Evolutionary conservation across 208 protist species (phyloP).

Genomic region (Trypanosoma conorhini): DNA sequence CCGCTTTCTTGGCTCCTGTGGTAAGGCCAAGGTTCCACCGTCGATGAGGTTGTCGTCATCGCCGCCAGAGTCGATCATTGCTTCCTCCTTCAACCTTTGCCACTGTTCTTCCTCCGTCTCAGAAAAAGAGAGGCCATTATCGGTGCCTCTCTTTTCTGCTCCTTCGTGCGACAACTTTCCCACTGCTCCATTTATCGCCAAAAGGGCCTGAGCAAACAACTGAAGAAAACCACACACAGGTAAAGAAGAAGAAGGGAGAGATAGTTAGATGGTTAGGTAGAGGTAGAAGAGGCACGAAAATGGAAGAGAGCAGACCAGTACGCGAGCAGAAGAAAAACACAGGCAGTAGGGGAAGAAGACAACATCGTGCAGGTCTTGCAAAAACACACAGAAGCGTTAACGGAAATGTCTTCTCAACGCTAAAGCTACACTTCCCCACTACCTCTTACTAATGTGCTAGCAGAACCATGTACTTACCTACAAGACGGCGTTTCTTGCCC

Average conservation of each 20-base stretch:
- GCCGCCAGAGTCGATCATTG: slow-evolving; percentile 47
- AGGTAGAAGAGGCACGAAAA: not conserved
- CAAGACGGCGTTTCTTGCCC: not conserved
- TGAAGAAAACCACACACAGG: not conserved
- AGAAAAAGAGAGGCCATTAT: slow-evolving; percentile 7
- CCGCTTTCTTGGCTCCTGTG: slow-evolving; percentile 31
- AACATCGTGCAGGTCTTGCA: not conserved
- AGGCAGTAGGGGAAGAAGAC: not conserved
- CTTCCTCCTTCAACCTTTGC: slow-evolving; percentile 51
- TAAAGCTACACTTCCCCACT: not conserved
- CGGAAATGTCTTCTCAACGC: not conserved
- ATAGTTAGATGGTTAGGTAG: not conserved
- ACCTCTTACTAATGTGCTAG: not conserved
- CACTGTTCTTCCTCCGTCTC: slow-evolving; percentile 60
- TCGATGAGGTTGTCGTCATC: slow-evolving; percentile 31
- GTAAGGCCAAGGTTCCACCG: slow-evolving; percentile 13
- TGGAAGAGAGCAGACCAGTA: not conserved
- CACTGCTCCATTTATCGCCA: slow-evolving; percentile 20
- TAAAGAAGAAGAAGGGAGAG: not conserved
- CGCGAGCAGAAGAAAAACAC: not conserved
- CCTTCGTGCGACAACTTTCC: slow-evolving; percentile 15
- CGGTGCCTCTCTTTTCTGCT: slow-evolving; percentile 27
- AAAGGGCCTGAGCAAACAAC: not conserved
- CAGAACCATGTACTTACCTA: not conserved
- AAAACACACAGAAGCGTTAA: not conserved